Conservation (phyloP, 345 rosid genomes). For the Triadica sebifera region DNA sequence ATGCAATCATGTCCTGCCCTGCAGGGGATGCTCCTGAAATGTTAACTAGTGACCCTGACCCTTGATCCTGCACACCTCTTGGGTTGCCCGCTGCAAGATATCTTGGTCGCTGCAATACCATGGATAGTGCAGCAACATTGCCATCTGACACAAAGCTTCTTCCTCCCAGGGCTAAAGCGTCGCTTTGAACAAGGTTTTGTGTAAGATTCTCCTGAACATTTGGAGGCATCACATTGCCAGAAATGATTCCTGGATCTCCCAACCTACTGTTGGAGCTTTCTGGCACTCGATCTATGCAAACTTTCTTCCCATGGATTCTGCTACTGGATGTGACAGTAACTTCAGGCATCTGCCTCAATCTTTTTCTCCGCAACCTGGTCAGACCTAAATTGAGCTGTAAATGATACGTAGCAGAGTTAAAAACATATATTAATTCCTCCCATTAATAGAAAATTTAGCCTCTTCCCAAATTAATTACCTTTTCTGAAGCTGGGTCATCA, state of each 20-base stretch:
- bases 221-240: slow-evolving; percentile 52
- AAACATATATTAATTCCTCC: slow-evolving; percentile 9
- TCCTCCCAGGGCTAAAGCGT: slow-evolving; percentile 44
- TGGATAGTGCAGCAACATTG: slow-evolving; percentile 44
- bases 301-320: slow-evolving; percentile 73
- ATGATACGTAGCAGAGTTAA: slow-evolving; percentile 19
- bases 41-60: slow-evolving; percentile 41
- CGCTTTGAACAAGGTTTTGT: slow-evolving; percentile 58
- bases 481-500: slow-evolving; percentile 42
- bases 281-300: slow-evolving; percentile 63
- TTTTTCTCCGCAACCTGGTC: slow-evolving; percentile 62
- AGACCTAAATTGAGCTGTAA: slow-evolving; percentile 71
- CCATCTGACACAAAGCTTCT: slow-evolving; percentile 58
- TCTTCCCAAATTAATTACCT: slow-evolving; percentile 42
- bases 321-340: slow-evolving; percentile 53
- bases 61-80: slow-evolving; percentile 68
- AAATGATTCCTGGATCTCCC: slow-evolving; percentile 46
- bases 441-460: not conserved
- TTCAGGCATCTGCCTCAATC: slow-evolving; percentile 67
- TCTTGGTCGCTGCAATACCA: slow-evolving; percentile 53
- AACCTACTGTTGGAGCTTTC: slow-evolving; percentile 59
- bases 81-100: slow-evolving; percentile 54
- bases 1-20: slow-evolving; percentile 66
- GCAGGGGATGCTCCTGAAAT: slow-evolving; percentile 55
- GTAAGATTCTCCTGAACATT: slow-evolving; percentile 55